Base-by-base conservation (phyloP, 768 basidiomycete genomes). In the Suillus occidentalis region DNA sequence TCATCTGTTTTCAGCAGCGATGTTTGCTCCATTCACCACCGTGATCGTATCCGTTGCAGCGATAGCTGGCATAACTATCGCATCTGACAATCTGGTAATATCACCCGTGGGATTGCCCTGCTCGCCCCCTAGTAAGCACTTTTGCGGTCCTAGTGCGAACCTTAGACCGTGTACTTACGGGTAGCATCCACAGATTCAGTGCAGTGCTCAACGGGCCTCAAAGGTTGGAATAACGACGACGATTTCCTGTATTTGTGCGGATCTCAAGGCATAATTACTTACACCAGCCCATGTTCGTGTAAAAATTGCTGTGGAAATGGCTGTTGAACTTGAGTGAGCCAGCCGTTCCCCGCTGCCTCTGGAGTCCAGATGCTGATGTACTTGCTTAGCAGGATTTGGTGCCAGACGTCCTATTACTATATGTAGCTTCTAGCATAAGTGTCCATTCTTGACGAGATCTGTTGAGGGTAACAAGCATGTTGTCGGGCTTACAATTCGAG, bases 181-280 rank as follows among this genome's bases (percentile, higher is more conserved):
- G 25, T 28, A 28, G 22, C 22, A 49, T 28, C 25, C 14, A 8
- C 3, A 52, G 25, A 7, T 28, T 1, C 13, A 16, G 1, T 28
- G 3, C 14, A 1, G 25, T 52, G 50, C 25, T 28, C 50, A 52
- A 16, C 25, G 1, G 47, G 47, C 22, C 6, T 52, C 14, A 16
- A 28, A 16, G 3, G 3, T 6, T 52, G 22, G 22, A 52, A 52
- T 7, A 16, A 52, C 14, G 50, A 28, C n/a, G 22, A 52, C 25
- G 50, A 52, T 28, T 52, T 28, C 6, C 14, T 0, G 20, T 45
- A n/a, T 8, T 2, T 16, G 5, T 28, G 50, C 3, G 50, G 50
- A 52, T 0, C 25, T 28, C 0, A 7, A 0, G 0, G 8, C 25
- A 25, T 0, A 16, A 52, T 52, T 28, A 4, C 0, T 8, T 1